Percentiles rank a stretch among this genome's conserved stretches.
phyloP scores from a whole-genome alignment of 108 stramenopile genomes.

The Skeletonema tropicum region DNA sequence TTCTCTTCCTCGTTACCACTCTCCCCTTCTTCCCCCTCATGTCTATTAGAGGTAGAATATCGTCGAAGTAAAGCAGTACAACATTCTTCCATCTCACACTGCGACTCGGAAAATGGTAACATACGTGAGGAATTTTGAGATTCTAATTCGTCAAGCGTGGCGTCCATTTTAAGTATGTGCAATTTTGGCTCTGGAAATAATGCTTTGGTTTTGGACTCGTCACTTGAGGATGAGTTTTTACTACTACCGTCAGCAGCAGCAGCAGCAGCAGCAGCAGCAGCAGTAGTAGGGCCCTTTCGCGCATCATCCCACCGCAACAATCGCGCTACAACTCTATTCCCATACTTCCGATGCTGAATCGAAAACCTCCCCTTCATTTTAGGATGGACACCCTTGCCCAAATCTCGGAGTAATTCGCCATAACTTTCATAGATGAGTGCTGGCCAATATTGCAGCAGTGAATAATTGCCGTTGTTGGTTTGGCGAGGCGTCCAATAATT shows the following conservation, averaged over 20 bases:
- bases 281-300: neutral
- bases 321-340: slow-evolving; percentile 6
- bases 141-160: neutral
- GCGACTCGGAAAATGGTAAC: neutral
- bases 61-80: neutral
- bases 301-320: slow-evolving; percentile 25
- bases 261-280: neutral
- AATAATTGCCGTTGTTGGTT: neutral
- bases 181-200: neutral
- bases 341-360: neutral
- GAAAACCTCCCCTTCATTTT: slow-evolving; percentile 17
- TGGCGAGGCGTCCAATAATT: slow-evolving; percentile 13
- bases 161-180: neutral
- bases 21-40: neutral
- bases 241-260: neutral
- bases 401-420: slow-evolving; percentile 23
- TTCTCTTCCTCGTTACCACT: neutral
- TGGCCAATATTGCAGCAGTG: slow-evolving; percentile 22
- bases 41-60: neutral
- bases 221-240: too few relatives aligned
- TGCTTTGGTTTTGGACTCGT: neutral
- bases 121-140: neutral
- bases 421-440: slow-evolving; percentile 23
- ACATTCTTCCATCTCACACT: neutral
- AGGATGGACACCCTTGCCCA: neutral